Base-by-base conservation (phyloP, 176 grass and related monocot species). In the Pharus latifolius region DNA sequence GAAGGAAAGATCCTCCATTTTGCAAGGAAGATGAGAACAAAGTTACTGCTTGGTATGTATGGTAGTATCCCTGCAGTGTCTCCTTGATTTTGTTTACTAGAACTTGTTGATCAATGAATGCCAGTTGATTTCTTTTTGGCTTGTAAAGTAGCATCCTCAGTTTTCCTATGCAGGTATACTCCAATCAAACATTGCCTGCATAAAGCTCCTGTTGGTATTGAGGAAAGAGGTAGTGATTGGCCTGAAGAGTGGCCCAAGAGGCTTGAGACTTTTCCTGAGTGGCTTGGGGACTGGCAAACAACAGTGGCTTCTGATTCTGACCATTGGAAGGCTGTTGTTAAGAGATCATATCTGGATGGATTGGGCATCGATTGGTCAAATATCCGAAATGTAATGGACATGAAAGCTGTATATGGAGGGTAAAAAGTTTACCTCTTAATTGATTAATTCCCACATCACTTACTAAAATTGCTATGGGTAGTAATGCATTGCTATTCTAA, bases 161-260 rank as follows among this genome's bases (percentile, higher is more conserved):
- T 79, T 69, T 69, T 48, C 53, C 28, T 17, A 56, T 77, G 59
- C 65, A 98, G 94, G 94, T 91, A 98, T 65, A 90, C 78, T 56
- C 63, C 54, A 28, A 88, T 98, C 77, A 87, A 73, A 72, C 69
- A 85, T 71, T 98, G 94, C 45, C 67, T 98, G 51, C 94, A 93
- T 44, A 98, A 89, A 78, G 81, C 88, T 67, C 86, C 94, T 59
- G 78, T 80, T 53, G 78, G 86, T 67, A 93, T 98, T 17, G 94
- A 98, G 81, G 84, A 91, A 81, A 82, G 86, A 69, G 94, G 89
- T 20, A 93, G 83, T 64, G 89, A 91, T 27, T 98, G 94, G 94
- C 94, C 94, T 58, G 89, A 87, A 54, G 89, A 98, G 14, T 98
- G 94, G 94, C 94, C 89, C 29, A 98, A 87, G 81, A 93, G 94